Evolutionary conservation across 768 basidiomycete species (phyloP).

Genomic region (Phanerochaete sordida): DNA sequence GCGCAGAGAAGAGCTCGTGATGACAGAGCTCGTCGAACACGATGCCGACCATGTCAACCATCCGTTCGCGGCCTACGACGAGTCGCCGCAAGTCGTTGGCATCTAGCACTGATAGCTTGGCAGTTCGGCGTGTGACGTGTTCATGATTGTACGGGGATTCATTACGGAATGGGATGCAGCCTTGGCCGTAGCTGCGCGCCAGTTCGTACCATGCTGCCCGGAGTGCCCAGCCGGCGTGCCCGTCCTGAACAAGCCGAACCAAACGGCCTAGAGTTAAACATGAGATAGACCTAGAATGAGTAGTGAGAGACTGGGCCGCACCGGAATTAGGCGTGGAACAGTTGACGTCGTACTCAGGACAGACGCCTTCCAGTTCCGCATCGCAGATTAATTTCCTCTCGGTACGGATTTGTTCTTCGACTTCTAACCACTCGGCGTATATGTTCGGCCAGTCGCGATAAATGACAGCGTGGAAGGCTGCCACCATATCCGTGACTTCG

Average conservation of each 20-base stretch:
- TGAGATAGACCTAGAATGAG: too few relatives aligned
- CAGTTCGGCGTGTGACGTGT: background rate
- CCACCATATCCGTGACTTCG: background rate
- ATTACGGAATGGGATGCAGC: background rate
- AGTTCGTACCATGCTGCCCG: background rate
- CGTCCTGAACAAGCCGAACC: background rate
- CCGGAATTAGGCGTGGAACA: background rate
- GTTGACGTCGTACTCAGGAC: background rate
- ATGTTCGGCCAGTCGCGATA: background rate
- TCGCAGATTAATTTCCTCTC: too few relatives aligned
- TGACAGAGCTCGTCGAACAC: background rate
- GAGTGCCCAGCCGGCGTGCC: background rate
- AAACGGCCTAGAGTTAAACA: background rate
- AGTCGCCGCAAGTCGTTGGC: background rate
- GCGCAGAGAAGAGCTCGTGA: too few relatives aligned
- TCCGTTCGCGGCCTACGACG: background rate
- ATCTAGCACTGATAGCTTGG: background rate
- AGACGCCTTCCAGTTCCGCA: too few relatives aligned
- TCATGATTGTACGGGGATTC: background rate
- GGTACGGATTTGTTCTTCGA: background rate
- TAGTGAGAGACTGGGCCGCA: too few relatives aligned
- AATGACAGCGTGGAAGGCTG: background rate
- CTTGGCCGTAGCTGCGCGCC: background rate
- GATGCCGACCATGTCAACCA: background rate
- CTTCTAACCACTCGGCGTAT: background rate